These are phyloP conservation scores for Saksenaea vasiformis DNA, from an alignment of 371 early-diverging fungal genomes.

Conservation along the genomic window DNA sequence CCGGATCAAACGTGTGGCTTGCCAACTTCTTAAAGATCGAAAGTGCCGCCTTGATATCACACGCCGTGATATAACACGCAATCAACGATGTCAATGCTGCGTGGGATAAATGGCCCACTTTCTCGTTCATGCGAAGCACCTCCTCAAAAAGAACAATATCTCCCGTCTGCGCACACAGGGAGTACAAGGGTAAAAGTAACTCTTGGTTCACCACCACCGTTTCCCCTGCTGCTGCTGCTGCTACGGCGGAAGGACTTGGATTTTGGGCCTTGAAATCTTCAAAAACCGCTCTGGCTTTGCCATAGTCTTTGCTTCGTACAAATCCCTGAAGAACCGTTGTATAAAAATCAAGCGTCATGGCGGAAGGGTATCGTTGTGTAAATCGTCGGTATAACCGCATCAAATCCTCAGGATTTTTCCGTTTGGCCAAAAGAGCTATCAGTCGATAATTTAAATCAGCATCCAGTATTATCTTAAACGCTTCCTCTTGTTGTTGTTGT, in stretches of 20 bases:
- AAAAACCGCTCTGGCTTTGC: conserved; percentile 11
- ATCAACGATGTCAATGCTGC: conserved; percentile 31
- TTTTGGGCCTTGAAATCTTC: conserved; percentile 12
- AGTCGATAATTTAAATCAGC: background rate
- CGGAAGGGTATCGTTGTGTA: conserved; percentile 28
- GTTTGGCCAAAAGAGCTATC: background rate
- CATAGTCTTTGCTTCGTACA: conserved; percentile 13
- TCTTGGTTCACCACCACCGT: conserved; percentile 8
- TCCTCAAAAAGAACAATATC: conserved; percentile 24
- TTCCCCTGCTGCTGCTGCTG: too few relatives aligned
- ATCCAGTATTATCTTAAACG: background rate
- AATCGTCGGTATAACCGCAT: conserved; percentile 28
- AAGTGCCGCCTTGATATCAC: conserved; percentile 27
- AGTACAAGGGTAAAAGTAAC: conserved; percentile 18
- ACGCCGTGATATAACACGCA: conserved; percentile 28
- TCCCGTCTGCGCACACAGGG: conserved; percentile 38
- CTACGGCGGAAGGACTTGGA: too few relatives aligned
- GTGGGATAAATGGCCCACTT: conserved; percentile 18
- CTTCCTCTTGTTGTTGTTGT: too few relatives aligned
- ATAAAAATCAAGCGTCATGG: conserved; percentile 15
- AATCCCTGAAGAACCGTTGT: conserved; percentile 24
- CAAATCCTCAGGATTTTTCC: conserved; percentile 26
- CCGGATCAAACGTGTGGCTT: conserved; percentile 27
- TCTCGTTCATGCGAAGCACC: conserved; percentile 14
- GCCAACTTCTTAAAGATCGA: conserved; percentile 29